A percentile compares a stretch with the other conserved stretches of the same genome.
Evolutionary conservation across 257 asterid species (phyloP).

Genomic region (Solanum medicagineum): DNA sequence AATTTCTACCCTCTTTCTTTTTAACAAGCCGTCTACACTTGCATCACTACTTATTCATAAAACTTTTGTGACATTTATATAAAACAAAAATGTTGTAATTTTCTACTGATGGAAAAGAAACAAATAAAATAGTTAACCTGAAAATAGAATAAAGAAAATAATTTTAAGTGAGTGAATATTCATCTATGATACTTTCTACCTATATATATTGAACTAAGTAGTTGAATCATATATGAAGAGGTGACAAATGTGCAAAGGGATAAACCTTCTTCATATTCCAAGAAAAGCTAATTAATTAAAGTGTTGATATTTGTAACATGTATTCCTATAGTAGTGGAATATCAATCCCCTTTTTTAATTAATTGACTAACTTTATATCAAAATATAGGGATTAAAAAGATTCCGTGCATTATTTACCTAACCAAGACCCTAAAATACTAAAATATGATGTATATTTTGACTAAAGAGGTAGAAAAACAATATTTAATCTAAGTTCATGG

Average conservation of each 20-base stretch:
- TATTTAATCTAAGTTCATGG: not conserved
- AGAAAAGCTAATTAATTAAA: not conserved
- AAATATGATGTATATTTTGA: not conserved
- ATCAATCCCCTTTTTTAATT: not conserved
- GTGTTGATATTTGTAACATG: not conserved
- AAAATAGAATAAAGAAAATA: not conserved
- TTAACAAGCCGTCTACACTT: not conserved
- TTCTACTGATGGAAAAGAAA: no score
- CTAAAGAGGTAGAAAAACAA: not conserved
- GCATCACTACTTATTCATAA: not conserved
- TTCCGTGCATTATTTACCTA: not conserved
- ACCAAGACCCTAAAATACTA: not conserved
- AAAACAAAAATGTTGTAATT: not conserved
- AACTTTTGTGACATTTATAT: not conserved
- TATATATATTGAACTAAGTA: not conserved
- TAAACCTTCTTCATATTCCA: not conserved
- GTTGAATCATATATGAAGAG: not conserved
- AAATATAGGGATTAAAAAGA: not conserved
- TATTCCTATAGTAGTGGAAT: not conserved
- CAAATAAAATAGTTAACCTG: not conserved
- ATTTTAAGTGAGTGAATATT: not conserved
- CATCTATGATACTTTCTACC: not conserved
- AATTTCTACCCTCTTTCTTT: not conserved
- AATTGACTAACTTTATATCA: not conserved
- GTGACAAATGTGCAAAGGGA: not conserved